Evolutionary conservation across 1,284 basidiomycete species (phyloP).

Genomic region (Cutaneotrichosporon dermatis): DNA sequence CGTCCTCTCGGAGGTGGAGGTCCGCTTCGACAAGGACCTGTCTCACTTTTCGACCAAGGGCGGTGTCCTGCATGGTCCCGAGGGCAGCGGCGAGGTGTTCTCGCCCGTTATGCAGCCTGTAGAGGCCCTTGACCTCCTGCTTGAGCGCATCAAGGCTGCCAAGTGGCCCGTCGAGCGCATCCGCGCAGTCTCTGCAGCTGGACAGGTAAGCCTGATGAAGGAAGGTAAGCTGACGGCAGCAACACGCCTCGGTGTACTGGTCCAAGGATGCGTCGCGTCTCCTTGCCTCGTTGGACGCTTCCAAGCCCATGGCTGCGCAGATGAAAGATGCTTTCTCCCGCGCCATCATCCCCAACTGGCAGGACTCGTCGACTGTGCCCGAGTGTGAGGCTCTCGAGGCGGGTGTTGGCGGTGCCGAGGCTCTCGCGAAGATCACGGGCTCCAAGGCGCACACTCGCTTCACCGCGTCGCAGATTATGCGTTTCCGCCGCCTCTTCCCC

Average conservation of each 20-base stretch:
- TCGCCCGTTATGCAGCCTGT: slow-evolving; percentile 80
- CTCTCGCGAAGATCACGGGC: slow-evolving; percentile 69
- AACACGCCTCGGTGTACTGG: slow-evolving; percentile 91
- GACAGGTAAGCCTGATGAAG: slow-evolving; percentile 29
- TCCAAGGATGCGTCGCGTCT: slow-evolving; percentile 57
- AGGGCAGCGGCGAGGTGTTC: slow-evolving; percentile 63
- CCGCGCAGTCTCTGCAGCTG: slow-evolving; percentile 41
- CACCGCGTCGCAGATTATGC: slow-evolving; percentile 77
- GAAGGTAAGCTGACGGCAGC: slow-evolving; percentile 51
- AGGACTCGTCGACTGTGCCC: slow-evolving; percentile 75
- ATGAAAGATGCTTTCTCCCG: slow-evolving; percentile 62
- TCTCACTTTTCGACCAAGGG: slow-evolving; percentile 66
- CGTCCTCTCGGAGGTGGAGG: slow-evolving; percentile 66
- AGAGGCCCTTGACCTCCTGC: slow-evolving; percentile 74
- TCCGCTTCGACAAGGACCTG: slow-evolving; percentile 77
- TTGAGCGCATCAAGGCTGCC: slow-evolving; percentile 62
- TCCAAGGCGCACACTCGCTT: slow-evolving; percentile 83
- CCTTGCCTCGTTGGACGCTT: slow-evolving; percentile 58
- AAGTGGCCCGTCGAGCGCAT: slow-evolving; percentile 43
- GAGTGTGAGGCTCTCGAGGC: slow-evolving; percentile 70
- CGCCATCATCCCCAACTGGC: slow-evolving; percentile 77
- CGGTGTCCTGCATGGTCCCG: slow-evolving; percentile 65
- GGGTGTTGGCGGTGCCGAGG: slow-evolving; percentile 61
- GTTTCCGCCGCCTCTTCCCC: slow-evolving; percentile 61
- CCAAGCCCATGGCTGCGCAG: slow-evolving; percentile 53